phyloP scores from a whole-genome alignment of 257 asterid genomes.

The Fraxinus excelsior region DNA sequence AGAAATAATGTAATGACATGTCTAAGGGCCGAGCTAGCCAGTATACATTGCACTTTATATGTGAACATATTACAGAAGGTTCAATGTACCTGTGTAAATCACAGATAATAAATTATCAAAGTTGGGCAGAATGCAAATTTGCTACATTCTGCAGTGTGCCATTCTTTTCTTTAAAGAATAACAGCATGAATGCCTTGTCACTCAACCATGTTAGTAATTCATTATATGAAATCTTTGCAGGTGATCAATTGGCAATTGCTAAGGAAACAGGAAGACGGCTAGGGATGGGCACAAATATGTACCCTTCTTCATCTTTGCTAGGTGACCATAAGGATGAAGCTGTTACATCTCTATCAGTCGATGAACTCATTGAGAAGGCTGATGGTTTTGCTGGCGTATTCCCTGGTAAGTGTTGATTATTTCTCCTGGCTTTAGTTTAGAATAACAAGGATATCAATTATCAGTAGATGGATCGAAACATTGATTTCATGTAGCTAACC shows the following conservation, averaged over 20 bases:
- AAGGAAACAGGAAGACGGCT: constrained; percentile 66
- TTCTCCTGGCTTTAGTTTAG: no score
- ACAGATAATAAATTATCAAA: neutral
- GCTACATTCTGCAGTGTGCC: neutral
- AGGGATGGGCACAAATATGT: constrained; percentile 77
- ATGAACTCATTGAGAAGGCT: constrained; percentile 67
- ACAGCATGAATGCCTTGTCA: neutral
- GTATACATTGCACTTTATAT: no score
- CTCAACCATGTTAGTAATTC: no score
- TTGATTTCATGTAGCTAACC: no score
- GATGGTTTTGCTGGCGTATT: constrained; percentile 74
- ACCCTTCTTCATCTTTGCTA: constrained; percentile 59
- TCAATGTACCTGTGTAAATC: neutral
- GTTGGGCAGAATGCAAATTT: neutral
- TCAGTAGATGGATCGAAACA: no score
- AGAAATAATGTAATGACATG: no score
- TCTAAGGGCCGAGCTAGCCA: no score
- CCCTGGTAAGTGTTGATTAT: constrained; percentile 40
- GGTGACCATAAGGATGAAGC: constrained; percentile 53
- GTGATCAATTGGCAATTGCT: constrained; percentile 64
- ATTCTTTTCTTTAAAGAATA: neutral
- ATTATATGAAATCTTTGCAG: constrained; percentile 20
- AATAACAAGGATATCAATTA: no score
- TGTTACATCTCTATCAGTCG: constrained; percentile 47
- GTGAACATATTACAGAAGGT: no score